Conservation (phyloP, 768 basidiomycete species). For the Agaricus blazei region DNA sequence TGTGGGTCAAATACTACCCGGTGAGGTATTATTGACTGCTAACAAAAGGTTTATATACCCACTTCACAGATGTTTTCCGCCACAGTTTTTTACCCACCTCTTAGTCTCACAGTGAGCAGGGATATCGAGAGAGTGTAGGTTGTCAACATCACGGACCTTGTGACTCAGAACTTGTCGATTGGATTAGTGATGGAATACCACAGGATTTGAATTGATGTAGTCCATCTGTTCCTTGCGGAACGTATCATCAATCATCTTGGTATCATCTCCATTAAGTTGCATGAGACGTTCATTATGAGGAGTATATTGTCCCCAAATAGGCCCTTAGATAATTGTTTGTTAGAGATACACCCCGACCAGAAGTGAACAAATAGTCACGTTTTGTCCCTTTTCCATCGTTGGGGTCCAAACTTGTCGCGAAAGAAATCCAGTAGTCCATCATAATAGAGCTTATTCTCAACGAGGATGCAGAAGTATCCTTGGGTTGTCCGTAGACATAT, state of each 20-base stretch:
- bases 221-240: conserved; percentile 31
- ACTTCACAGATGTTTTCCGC: no score
- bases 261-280: conserved; percentile 30
- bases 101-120: no score
- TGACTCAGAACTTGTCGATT: no score
- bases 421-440: conserved; percentile 41
- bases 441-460: conserved; percentile 24
- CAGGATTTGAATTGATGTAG: conserved; percentile 28
- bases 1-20: no score
- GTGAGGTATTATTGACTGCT: no score
- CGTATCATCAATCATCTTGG: conserved; percentile 28
- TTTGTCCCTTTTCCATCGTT: conserved; percentile 13
- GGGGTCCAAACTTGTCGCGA: conserved; percentile 26
- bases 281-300: conserved; percentile 13
- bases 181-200: conserved; percentile 14
- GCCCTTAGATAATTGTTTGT: no score
- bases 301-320: conserved; percentile 25
- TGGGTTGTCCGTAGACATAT: conserved; percentile 28
- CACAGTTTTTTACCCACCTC: no score
- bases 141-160: no score
- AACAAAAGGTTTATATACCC: no score
- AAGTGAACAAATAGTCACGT: conserved; percentile 15
- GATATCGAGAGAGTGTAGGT: no score
- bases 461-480: conserved; percentile 17
- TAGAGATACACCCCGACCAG: not conserved